Conservation (phyloP, 2,329 filamentous ascomycete species). For the Coniochaeta pulveracea region DNA sequence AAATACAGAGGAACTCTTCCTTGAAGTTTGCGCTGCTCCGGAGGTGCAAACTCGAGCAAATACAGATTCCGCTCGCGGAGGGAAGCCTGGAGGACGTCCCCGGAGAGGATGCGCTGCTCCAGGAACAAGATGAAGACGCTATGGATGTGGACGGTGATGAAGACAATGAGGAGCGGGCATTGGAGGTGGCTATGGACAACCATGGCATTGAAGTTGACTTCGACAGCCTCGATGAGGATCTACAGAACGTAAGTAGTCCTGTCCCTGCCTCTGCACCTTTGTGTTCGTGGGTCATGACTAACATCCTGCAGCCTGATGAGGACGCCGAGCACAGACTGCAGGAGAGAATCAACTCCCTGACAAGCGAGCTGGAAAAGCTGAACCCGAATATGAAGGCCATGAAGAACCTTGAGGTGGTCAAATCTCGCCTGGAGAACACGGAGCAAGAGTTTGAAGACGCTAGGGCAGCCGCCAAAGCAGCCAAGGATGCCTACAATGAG, state of each 20-base stretch:
- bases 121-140: slow-evolving; percentile 68
- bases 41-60: slow-evolving; percentile 87
- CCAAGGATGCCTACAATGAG: slow-evolving; percentile 49
- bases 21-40: slow-evolving; percentile 75
- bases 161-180: slow-evolving; percentile 46
- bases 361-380: slow-evolving; percentile 78
- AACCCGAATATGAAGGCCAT: slow-evolving; percentile 95
- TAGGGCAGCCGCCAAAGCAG: slow-evolving; percentile 53
- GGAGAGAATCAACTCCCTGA: slow-evolving; percentile 65
- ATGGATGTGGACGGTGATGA: slow-evolving; percentile 76
- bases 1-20: slow-evolving; percentile 75
- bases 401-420: slow-evolving; percentile 78
- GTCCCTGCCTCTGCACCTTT: background rate
- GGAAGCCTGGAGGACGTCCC: slow-evolving; percentile 78
- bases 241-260: slow-evolving; percentile 54
- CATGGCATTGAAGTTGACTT: slow-evolving; percentile 91
- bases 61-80: slow-evolving; percentile 67
- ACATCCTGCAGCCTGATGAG: slow-evolving; percentile 41
- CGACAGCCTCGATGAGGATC: slow-evolving; percentile 65
- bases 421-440: slow-evolving; percentile 69
- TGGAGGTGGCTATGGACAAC: slow-evolving; percentile 63
- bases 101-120: slow-evolving; percentile 70
- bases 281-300: too few species aligned
- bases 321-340: slow-evolving; percentile 58
- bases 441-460: slow-evolving; percentile 86